Evolutionary conservation across 106 monocot genomes (phyloP), one percentile per base, ranked within the genome.

Genomic region (Dendrobium huoshanense): DNA sequence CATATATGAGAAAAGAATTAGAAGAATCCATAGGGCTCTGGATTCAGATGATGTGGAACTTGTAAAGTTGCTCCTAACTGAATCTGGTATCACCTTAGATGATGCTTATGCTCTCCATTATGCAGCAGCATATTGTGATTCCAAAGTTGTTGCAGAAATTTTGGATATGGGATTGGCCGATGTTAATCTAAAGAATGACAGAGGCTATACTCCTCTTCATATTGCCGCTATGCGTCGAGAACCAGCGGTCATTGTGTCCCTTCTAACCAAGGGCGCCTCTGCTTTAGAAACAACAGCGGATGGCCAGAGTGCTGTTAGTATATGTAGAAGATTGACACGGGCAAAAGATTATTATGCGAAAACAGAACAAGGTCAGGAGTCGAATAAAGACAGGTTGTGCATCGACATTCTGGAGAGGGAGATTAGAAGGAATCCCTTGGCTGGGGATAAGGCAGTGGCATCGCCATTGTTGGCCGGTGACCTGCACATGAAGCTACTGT

Each of bases 31-130:
- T 73, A 88, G 84, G 79, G 97, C 97, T 6, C 82, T 98, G 9
- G 97, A 98, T 81, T 91, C 85, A 73, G 97, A 98, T 83, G 97
- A 98, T 84, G 89, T 98, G 59, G 92, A 94, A 78, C 92, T 98
- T 77, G 94, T 98, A 58, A 94, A 90, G 79, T 81, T 98, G 83
- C 94, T 98, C 31, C 84, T 98, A 54, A 82, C 67, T 24, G 97
- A 98, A 85, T 94, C 97, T 7, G 49, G 85, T 9, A 79, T 92
- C 61, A 91, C 89, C 7, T 79, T 98, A 17, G 97, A 98, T 79
- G 86, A 92, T 79, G 94, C 92, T 40, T 81, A 85, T 80, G 97
- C 92, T 43, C 82, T 98, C 25, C 97, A 98, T 67, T 92, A 98
- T 81, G 91, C 97, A 11, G 87, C 80, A 78, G 87, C 94, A 33